phyloP scores from a whole-genome alignment of 495 filamentous ascomycete genomes.

The Halenospora varia region DNA sequence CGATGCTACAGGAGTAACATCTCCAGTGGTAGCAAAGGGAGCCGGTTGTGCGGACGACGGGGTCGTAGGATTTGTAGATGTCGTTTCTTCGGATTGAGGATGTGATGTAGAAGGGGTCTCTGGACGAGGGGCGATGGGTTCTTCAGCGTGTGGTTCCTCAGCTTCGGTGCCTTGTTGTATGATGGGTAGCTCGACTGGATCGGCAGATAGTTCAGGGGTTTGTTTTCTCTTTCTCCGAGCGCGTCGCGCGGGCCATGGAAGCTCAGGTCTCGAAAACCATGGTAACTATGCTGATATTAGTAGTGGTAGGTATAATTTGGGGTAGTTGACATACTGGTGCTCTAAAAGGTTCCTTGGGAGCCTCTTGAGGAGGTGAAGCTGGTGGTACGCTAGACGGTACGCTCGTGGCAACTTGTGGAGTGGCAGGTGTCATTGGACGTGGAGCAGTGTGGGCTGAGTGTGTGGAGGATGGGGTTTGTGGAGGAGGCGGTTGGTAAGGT shows the following conservation, averaged over 20 bases:
- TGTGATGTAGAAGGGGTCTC: conserved; percentile 67
- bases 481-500: conserved; percentile 34
- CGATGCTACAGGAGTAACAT: conserved; percentile 29
- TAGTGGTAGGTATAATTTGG: not conserved
- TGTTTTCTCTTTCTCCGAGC: conserved; percentile 31
- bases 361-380: conserved; percentile 13
- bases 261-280: conserved; percentile 72
- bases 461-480: conserved; percentile 34
- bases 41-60: conserved; percentile 56
- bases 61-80: conserved; percentile 63
- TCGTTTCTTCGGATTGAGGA: conserved; percentile 51
- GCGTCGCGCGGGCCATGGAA: conserved; percentile 56
- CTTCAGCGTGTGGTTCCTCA: conserved; percentile 29
- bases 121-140: conserved; percentile 42
- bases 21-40: conserved; percentile 41
- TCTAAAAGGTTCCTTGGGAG: conserved; percentile 43
- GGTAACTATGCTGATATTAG: conserved; percentile 53
- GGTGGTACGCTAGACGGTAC: conserved; percentile 15
- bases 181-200: conserved; percentile 23
- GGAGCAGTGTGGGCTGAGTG: conserved; percentile 39
- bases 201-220: conserved; percentile 17
- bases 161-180: conserved; percentile 31
- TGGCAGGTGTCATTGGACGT: conserved; percentile 36
- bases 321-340: conserved; percentile 54
- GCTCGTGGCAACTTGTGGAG: conserved; percentile 19